phyloP scores from a whole-genome alignment of 1,284 basidiomycete species.

The Sporisorium graminicola region DNA sequence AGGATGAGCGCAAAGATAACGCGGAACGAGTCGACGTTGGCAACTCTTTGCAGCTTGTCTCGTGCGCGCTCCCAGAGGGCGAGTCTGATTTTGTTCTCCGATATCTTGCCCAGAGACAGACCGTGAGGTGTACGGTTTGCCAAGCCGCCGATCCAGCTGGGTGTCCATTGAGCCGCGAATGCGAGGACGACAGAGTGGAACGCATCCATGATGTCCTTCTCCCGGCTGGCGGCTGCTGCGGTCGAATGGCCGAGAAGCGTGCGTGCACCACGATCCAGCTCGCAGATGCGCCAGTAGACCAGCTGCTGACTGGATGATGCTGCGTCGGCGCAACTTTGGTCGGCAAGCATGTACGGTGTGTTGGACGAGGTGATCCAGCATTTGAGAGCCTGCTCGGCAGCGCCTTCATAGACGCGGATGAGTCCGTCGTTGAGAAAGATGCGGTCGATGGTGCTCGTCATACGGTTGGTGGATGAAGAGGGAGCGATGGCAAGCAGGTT shows the following conservation, averaged over 20 bases:
- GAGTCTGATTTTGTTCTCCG: slow-evolving; percentile 25
- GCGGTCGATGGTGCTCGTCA: slow-evolving; percentile 25
- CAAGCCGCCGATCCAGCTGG: slow-evolving; percentile 16
- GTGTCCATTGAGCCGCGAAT: slow-evolving; percentile 34
- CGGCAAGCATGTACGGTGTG: slow-evolving; percentile 28
- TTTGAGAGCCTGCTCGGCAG: slow-evolving; percentile 30
- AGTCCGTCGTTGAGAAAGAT: slow-evolving; percentile 33
- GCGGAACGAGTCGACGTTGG: slow-evolving; percentile 35
- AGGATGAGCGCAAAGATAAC: slow-evolving; percentile 41
- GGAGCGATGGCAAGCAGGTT: slow-evolving; percentile 6
- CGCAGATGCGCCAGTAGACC: slow-evolving; percentile 41
- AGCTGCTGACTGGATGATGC: slow-evolving; percentile 16
- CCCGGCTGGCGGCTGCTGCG: slow-evolving; percentile 10
- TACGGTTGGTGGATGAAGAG: slow-evolving; percentile 12
- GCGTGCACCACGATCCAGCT: slow-evolving; percentile 33
- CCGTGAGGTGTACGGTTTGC: too few relatives aligned
- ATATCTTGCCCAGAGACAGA: slow-evolving; percentile 4
- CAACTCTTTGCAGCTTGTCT: slow-evolving; percentile 31
- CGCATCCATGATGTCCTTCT: slow-evolving; percentile 33
- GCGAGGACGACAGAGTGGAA: slow-evolving; percentile 40
- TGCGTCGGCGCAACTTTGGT: background rate
- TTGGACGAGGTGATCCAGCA: slow-evolving; percentile 39
- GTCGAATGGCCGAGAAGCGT: slow-evolving; percentile 12
- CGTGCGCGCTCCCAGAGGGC: slow-evolving; percentile 31
- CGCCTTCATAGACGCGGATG: slow-evolving; percentile 34